These are phyloP conservation scores for Lachnellula subtilissima DNA, from an alignment of 2,329 filamentous ascomycete species.

Conservation along the genomic window DNA sequence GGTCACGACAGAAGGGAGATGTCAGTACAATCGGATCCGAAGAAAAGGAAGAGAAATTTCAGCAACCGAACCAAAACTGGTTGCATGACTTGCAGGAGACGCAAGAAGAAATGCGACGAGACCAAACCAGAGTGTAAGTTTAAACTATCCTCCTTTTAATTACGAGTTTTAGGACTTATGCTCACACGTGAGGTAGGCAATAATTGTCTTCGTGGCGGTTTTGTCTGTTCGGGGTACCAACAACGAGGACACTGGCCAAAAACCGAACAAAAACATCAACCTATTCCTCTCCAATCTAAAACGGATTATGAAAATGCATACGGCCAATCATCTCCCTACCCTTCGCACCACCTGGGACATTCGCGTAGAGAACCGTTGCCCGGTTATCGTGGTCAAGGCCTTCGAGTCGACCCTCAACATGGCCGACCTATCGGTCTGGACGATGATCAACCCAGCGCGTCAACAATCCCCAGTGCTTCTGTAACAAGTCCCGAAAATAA, in stretches of 20 bases:
- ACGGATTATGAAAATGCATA: conserved; percentile 56
- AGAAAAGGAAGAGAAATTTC: conserved; percentile 75
- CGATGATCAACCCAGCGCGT: conserved; percentile 55
- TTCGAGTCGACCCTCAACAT: conserved; percentile 60
- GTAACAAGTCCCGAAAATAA: conserved; percentile 54
- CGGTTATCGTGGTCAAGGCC: conserved; percentile 55
- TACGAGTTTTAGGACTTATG: conserved; percentile 5
- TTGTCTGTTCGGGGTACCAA: conserved; percentile 87
- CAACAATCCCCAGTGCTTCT: conserved; percentile 54
- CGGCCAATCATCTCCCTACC: conserved; percentile 55
- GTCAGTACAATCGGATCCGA: conserved; percentile 53
- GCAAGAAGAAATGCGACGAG: conserved; percentile 99
- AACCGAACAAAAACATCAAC: conserved; percentile 61
- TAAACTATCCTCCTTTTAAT: background rate
- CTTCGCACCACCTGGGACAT: conserved; percentile 23
- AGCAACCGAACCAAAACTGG: conserved; percentile 95
- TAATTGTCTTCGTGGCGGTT: conserved; percentile 87
- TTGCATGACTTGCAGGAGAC: conserved; percentile 82
- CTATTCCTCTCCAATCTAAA: conserved; percentile 79
- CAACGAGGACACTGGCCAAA: conserved; percentile 75
- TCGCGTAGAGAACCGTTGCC: conserved; percentile 51
- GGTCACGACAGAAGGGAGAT: conserved; percentile 30
- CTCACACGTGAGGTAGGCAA: conserved; percentile 50
- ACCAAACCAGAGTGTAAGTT: conserved; percentile 82
- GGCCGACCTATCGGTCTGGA: conserved; percentile 48